A percentile compares a stretch with the other conserved stretches of the same genome.
Conservation (phyloP, 192 early-diverging fungal genomes). For the Gamsiella multidivaricata region DNA sequence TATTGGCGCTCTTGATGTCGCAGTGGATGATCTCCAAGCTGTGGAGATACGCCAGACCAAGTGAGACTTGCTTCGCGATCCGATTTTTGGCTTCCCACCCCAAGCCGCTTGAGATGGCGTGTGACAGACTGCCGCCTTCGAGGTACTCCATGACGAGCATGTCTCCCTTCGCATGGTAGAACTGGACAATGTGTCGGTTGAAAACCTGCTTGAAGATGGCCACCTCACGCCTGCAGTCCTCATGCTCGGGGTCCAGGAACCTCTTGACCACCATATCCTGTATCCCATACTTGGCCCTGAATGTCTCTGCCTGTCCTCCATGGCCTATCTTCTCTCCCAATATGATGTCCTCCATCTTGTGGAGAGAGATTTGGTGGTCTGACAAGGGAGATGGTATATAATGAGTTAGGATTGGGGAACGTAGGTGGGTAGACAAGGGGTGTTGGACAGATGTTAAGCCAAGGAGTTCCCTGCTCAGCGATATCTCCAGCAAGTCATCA, state of each 20-base stretch:
- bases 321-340: conserved; percentile 8
- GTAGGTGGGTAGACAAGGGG: not conserved
- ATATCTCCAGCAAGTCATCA: too few relatives aligned
- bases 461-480: too few relatives aligned
- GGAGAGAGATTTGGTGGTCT: not conserved
- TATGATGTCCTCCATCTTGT: not conserved
- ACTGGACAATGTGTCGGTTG: conserved; percentile 18
- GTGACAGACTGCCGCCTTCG: conserved; percentile 6
- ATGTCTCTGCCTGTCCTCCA: not conserved
- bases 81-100: conserved; percentile 2
- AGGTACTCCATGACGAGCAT: conserved; percentile 18
- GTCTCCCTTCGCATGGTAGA: not conserved
- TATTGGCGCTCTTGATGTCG: conserved; percentile 30
- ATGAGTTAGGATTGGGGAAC: not conserved
- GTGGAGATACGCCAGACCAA: conserved; percentile 31
- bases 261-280: conserved; percentile 5
- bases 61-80: conserved; percentile 9
- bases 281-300: conserved; percentile 7
- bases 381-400: not conserved
- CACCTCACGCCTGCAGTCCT: not conserved
- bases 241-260: not conserved
- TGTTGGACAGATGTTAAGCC: too few relatives aligned
- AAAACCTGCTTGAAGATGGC: not conserved
- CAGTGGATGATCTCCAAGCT: conserved; percentile 21
- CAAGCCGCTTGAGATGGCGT: not conserved